phyloP scores from a whole-genome alignment of 805 yeast species.

The Brettanomyces anomalus region DNA sequence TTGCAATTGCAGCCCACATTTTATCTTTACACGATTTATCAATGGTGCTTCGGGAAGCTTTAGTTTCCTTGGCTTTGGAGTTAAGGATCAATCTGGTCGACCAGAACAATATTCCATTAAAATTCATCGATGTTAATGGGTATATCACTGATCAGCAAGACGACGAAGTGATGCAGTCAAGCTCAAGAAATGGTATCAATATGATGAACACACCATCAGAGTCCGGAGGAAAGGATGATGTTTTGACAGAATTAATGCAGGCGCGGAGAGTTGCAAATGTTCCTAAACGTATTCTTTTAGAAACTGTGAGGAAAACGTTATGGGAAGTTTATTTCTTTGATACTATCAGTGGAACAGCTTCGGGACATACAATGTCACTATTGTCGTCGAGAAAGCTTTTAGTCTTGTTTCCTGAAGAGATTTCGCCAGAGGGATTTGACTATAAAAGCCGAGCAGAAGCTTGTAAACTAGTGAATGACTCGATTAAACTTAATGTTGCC shows the following conservation, averaged over 20 bases:
- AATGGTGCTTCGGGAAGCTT: constrained; percentile 31
- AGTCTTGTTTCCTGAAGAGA: constrained; percentile 31
- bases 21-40: constrained; percentile 43
- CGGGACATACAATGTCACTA: constrained; percentile 35
- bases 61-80: constrained; percentile 29
- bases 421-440: constrained; percentile 31
- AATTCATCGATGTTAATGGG: constrained; percentile 28
- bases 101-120: constrained; percentile 16
- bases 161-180: neutral
- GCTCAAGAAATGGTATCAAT: constrained; percentile 1
- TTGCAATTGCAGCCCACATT: constrained; percentile 38
- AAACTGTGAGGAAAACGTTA: constrained; percentile 35
- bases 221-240: constrained; percentile 12
- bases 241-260: constrained; percentile 7
- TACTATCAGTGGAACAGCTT: constrained; percentile 45
- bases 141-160: constrained; percentile 14
- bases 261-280: constrained; percentile 14
- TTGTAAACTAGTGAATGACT: constrained; percentile 39
- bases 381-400: constrained; percentile 28
- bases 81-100: constrained; percentile 34
- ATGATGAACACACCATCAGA: constrained; percentile 13
- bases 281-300: constrained; percentile 17
- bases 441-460: constrained; percentile 37
- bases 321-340: constrained; percentile 48
- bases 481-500: constrained; percentile 38